Evolutionary conservation across 2,329 filamentous ascomycete genomes (phyloP), one percentile per base, ranked within the genome.

Genomic region (Fusarium sp.): DNA sequence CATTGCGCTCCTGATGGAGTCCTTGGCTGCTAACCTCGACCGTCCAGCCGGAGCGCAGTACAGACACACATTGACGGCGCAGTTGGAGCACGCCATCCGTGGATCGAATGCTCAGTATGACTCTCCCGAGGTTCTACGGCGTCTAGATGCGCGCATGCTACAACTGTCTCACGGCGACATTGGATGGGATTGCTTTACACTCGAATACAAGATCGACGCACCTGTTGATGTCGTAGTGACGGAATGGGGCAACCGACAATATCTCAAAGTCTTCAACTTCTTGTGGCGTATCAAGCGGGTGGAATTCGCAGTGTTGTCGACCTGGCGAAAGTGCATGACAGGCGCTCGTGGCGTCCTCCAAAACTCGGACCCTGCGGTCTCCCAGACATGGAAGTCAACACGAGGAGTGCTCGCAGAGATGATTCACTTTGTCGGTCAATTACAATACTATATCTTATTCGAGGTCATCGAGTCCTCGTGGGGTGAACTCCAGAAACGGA

Each of bases 241-340:
- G 0, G 92, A 96, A 37, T 97, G 93, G 86, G 93, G 93, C 41
- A 94, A 91, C 65, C 91, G 94, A 19, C 94, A 99, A 73, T 99
- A 99, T 73, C 88, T 99, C 68, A 98, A 98, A 73, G 92, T 99
- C 9, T 99, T 99, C 84, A 99, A 99, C 77, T 97, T 99, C 72
- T 84, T 99, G 4, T 99, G 95, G 94, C 89, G 95, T 61, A 92
- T 99, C 71, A 99, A 99, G 78, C 89, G 95, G 25, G 95, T 99
- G 47, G 95, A 99, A 72, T 99, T 98, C 71, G 93, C 92, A 0
- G 84, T 99, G 2, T 86, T 90, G 6, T 92, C 90, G 11, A 95
- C 92, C 36, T 99, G 95, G 93, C 88, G 95, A 53, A 90, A 93
- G 65, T 96, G 91, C 76, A 98, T 97, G 88, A 99, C 95, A 0